phyloP scores from a whole-genome alignment of 1,284 basidiomycete genomes.

The Trichosporon sp. region DNA sequence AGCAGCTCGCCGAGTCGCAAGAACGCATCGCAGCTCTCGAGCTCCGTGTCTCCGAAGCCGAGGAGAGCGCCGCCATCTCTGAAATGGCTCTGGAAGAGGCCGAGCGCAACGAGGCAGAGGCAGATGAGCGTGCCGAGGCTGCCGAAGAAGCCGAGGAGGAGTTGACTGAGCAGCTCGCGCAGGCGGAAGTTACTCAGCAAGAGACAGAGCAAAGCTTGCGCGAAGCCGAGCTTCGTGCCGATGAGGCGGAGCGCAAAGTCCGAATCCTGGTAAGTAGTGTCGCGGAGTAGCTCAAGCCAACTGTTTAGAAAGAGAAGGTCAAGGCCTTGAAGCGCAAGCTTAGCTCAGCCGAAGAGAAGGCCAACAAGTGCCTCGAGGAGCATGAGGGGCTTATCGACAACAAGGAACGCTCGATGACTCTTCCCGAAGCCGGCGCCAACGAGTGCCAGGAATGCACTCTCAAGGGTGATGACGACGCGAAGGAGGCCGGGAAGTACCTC shows the following conservation, averaged over 20 bases:
- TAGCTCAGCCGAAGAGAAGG: not conserved
- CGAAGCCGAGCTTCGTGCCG: not conserved
- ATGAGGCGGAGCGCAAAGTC: not conserved
- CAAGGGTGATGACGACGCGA: not conserved
- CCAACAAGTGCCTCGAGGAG: not conserved
- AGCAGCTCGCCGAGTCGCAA: not conserved
- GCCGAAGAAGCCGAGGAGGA: too few relatives aligned
- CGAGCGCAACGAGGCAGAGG: not conserved
- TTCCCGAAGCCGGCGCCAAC: not conserved
- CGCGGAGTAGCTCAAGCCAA: not conserved
- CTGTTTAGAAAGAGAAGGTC: not conserved
- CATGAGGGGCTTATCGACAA: not conserved
- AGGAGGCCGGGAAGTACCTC: not conserved
- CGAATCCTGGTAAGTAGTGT: not conserved
- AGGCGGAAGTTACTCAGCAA: not conserved
- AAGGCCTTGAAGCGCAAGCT: not conserved
- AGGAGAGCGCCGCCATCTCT: not conserved
- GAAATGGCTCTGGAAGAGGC: not conserved
- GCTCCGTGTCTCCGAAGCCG: not conserved
- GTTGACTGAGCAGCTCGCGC: not conserved
- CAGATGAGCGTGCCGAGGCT: not conserved
- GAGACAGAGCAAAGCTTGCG: not conserved
- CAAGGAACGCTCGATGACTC: not conserved
- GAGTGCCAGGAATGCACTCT: not conserved
- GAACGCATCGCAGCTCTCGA: not conserved